A percentile compares a stretch with the other conserved stretches of the same genome.
These are phyloP conservation scores for Sporormia fimetaria DNA, from an alignment of 495 filamentous ascomycete species.

Conservation along the genomic window DNA sequence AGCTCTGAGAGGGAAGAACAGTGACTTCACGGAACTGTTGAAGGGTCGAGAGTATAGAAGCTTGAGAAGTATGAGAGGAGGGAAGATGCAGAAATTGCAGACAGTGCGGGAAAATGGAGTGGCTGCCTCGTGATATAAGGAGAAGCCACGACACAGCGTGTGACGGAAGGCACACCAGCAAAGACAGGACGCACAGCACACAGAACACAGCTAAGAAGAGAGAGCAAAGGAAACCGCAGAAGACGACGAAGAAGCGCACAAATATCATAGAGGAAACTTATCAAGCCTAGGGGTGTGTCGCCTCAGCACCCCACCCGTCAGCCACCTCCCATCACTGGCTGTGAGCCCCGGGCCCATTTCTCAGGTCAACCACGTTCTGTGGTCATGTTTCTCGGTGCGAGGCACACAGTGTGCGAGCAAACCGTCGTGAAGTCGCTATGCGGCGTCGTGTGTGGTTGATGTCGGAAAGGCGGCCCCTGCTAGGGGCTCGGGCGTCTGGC, in stretches of 20 bases:
- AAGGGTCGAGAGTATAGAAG: too few relatives aligned
- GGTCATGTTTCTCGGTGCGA: conserved; percentile 1
- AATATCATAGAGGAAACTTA: conserved; percentile 2
- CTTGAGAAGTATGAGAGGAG: conserved; percentile 2
- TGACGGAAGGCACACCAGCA: conserved; percentile 9
- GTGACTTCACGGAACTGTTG: too few relatives aligned
- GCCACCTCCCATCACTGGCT: too few relatives aligned
- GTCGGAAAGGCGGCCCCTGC: conserved; percentile 9
- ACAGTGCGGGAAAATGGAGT: background rate
- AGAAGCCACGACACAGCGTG: conserved; percentile 4
- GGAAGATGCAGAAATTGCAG: background rate
- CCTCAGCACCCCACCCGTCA: too few relatives aligned
- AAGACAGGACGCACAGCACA: conserved; percentile 1
- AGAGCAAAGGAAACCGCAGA: background rate
- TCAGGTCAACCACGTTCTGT: background rate
- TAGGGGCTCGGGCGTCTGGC: background rate
- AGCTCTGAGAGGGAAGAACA: too few relatives aligned
- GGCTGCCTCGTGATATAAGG: too few relatives aligned
- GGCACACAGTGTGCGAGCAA: too few relatives aligned
- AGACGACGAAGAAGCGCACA: conserved; percentile 1
- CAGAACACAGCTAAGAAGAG: background rate
- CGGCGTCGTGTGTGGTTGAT: conserved; percentile 17
- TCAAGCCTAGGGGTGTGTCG: too few relatives aligned
- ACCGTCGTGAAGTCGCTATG: conserved; percentile 10
- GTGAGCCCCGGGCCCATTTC: background rate